Base-by-base conservation (phyloP, 2,329 filamentous ascomycete species). In the Ophiocordyceps camponoti-rufipedis region DNA sequence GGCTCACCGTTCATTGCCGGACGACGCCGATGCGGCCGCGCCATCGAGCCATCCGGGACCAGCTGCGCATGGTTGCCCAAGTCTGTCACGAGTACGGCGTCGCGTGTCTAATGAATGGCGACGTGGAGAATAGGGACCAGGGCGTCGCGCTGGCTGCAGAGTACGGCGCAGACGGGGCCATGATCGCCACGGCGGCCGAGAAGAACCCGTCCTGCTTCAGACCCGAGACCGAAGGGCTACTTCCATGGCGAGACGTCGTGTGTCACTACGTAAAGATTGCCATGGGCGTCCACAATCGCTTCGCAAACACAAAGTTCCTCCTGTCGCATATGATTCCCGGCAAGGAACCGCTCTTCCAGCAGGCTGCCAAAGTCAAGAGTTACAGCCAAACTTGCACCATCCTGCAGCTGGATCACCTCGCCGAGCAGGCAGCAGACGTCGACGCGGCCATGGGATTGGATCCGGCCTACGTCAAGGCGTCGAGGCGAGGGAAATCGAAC, bases 151-250 rank as follows among this genome's bases (percentile, higher is more conserved):
- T 98, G 7, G 80, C 87, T 49, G 56, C 74, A 28, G 82, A 94
- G 58, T 95, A 75, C 57, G 81, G 80, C n/a, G 84, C 83, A 6
- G 88, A 96, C 56, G 89, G 88, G 6, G 91, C 85, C 49, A 98
- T 98, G 91, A 96, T 98, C 55, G 91, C 91, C 10, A 91, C 86
- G 3, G 75, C 85, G 4, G 91, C 91, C 1, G 91, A 98, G 67
- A 76, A 80, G 51, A 98, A 98, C 58, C 77, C 87, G 3, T 93
- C 85, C 51, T 88, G 84, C 56, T 98, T 98, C 68, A 74, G 83
- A 38, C 60, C 72, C 1, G 64, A 73, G 35, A 73, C 70, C 1
- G 74, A 85, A 39, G 87, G 86, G 1, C 57, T 80, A 32, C 72
- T 76, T 0, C 68, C 73, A 1, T 96, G 89, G 89, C 66, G 71